Evolutionary conservation across 2,329 filamentous ascomycete species (phyloP).

Genomic region (Ophiocordyceps polyrhachis-furcata): DNA sequence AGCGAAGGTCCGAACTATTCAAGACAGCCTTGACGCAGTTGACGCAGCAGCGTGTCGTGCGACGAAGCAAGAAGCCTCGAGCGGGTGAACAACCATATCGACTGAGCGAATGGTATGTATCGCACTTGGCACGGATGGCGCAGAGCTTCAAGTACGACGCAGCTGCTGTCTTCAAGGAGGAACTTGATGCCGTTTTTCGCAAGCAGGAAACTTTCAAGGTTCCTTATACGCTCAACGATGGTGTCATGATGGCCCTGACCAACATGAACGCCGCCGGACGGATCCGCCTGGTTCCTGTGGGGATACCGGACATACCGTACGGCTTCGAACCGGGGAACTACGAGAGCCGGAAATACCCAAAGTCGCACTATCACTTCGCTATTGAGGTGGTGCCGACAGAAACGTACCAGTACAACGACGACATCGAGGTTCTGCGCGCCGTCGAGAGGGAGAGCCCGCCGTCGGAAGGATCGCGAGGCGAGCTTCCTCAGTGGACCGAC

Average conservation of each 20-base stretch:
- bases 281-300: conserved; percentile 31
- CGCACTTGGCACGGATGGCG: conserved; percentile 36
- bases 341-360: conserved; percentile 48
- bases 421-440: conserved; percentile 22
- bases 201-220: conserved; percentile 22
- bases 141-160: conserved; percentile 35
- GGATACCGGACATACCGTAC: conserved; percentile 45
- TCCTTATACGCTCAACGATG: conserved; percentile 41
- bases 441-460: conserved; percentile 22
- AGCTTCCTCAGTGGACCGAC: conserved; percentile 55
- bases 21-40: conserved; percentile 29
- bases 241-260: conserved; percentile 45
- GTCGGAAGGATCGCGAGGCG: conserved; percentile 19
- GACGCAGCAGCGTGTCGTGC: conserved; percentile 33
- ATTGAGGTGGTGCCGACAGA: conserved; percentile 45
- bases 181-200: conserved; percentile 37
- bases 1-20: conserved; percentile 24
- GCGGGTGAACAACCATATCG: conserved; percentile 42
- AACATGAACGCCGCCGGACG: conserved; percentile 44
- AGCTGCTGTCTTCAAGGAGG: conserved; percentile 39
- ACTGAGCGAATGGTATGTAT: conserved; percentile 39
- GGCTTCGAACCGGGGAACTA: conserved; percentile 56
- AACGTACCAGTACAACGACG: conserved; percentile 36
- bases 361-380: conserved; percentile 44
- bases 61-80: conserved; percentile 38